Conservation (phyloP, 257 asterid genomes). For the Capsicum pubescens region DNA sequence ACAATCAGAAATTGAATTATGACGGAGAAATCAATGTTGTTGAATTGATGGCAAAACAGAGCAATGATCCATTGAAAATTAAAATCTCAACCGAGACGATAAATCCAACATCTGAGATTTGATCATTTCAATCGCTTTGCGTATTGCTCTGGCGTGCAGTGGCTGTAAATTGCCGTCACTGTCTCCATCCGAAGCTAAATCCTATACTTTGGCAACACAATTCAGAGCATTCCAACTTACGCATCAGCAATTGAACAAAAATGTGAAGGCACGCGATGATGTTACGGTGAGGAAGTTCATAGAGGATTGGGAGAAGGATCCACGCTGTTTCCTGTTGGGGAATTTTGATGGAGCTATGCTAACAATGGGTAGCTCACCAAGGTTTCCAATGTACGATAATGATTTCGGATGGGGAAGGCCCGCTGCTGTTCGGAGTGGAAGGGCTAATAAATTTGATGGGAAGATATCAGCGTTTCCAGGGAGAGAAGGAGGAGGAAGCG, state of each 20-base stretch:
- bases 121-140: slow-evolving; percentile 65
- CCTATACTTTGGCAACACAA: slow-evolving; percentile 71
- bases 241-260: slow-evolving; percentile 46
- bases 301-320: slow-evolving; percentile 54
- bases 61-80: slow-evolving; percentile 51
- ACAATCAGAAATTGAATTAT: too few relatives aligned
- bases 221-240: slow-evolving; percentile 59
- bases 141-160: slow-evolving; percentile 65
- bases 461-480: too few relatives aligned
- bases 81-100: slow-evolving; percentile 26
- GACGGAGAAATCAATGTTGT: too few relatives aligned
- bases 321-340: slow-evolving; percentile 49
- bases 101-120: slow-evolving; percentile 46
- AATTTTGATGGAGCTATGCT: slow-evolving; percentile 56
- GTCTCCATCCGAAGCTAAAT: slow-evolving; percentile 53
- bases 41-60: slow-evolving; percentile 65
- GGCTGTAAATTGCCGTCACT: neutral
- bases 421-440: slow-evolving; percentile 36
- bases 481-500: too few relatives aligned
- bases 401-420: too few relatives aligned
- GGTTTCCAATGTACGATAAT: too few relatives aligned
- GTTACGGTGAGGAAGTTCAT: slow-evolving; percentile 47
- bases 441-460: neutral
- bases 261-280: slow-evolving; percentile 51
- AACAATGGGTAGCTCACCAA: slow-evolving; percentile 45